Base-by-base conservation (phyloP, 768 basidiomycete species). In the Cyclocybe cylindracea region DNA sequence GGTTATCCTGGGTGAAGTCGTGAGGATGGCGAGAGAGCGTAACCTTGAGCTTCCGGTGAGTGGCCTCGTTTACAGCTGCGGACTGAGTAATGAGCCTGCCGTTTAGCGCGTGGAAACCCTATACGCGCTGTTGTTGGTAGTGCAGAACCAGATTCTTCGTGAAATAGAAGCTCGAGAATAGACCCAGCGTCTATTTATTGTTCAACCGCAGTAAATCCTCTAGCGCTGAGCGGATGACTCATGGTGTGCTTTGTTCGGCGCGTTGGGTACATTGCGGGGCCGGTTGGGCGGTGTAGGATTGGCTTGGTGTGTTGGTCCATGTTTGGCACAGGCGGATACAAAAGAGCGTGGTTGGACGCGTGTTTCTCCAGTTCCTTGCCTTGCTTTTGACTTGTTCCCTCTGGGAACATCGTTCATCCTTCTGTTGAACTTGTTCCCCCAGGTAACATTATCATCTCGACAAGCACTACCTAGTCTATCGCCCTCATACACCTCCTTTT, bases 121-220 rank as follows among this genome's bases (percentile, higher is more conserved):
- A n/a, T 86, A 86, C 57, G 78, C 76, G 6, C 66, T 85, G 19
- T 61, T 86, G 14, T 64, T 81, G 31, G 77, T 86, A n/a, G 66
- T 85, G 8, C 84, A 86, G 65, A 82, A 84, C 50, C 83, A 86
- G 64, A 74, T 80, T 37, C 59, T 85, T 48, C 70, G 76, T n/a
- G 68, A 70, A 52, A 44, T 49, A n/a, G 52, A 59, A 37, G 37
- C 51, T 44, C 46, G 18, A 44, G 51, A 42, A 38, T 16, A 44
- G 24, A 24, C 24, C 24, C 3, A 24, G 24, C 24, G 24, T 24
- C 24, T 24, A 24, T 24, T 5, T 24, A 24, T 24, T 5, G 24
- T 24, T 24, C 5, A 3, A 24, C 24, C 24, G 24, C 24, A 24
- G 24, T 24, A 24, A 24, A 24, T 24, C 24, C 24, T 1, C 24